Percentiles rank a stretch among this genome's conserved stretches.
phyloP scores from a whole-genome alignment of 108 stramenopile species.

The Nannochloropsis gaditana region DNA sequence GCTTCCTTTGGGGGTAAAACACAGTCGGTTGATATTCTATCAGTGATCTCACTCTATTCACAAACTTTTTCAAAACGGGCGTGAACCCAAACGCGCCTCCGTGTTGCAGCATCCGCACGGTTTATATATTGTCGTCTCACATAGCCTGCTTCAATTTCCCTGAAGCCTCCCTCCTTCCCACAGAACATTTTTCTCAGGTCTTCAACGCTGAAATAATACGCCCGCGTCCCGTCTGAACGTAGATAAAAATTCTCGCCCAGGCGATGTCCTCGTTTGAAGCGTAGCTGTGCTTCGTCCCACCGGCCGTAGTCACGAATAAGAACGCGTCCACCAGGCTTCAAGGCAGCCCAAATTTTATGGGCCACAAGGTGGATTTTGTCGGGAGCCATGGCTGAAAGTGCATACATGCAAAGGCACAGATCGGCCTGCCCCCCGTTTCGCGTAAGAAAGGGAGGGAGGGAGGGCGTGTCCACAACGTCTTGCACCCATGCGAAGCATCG shows the following conservation, averaged over 20 bases:
- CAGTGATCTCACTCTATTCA: constrained; percentile 12
- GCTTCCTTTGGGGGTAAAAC: too few species aligned
- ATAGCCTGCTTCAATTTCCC: constrained; percentile 32
- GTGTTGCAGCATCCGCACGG: constrained; percentile 28
- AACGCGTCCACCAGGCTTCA: constrained; percentile 32
- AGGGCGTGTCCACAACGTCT: constrained; percentile 26
- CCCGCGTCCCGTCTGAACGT: constrained; percentile 36
- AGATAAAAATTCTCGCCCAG: constrained; percentile 35
- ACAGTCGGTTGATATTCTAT: too few species aligned
- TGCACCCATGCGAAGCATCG: constrained; percentile 35
- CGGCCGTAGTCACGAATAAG: constrained; percentile 42
- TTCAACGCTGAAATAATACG: constrained; percentile 37
- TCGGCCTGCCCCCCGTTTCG: constrained; percentile 29
- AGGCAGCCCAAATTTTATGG: constrained; percentile 14
- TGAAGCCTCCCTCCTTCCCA: neutral
- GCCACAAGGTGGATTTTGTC: constrained; percentile 26
- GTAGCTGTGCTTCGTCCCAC: constrained; percentile 46
- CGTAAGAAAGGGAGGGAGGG: constrained; percentile 21
- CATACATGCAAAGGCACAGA: constrained; percentile 31
- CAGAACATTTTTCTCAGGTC: constrained; percentile 36
- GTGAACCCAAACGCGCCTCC: constrained; percentile 44
- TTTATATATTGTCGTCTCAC: constrained; percentile 41
- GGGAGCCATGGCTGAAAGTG: constrained; percentile 39
- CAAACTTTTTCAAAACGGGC: constrained; percentile 37
- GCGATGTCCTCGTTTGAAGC: constrained; percentile 30